Evolutionary conservation across 177 flowering plant species (phyloP), one percentile per base, ranked within the genome.

Genomic region (Vitis hybrid): DNA sequence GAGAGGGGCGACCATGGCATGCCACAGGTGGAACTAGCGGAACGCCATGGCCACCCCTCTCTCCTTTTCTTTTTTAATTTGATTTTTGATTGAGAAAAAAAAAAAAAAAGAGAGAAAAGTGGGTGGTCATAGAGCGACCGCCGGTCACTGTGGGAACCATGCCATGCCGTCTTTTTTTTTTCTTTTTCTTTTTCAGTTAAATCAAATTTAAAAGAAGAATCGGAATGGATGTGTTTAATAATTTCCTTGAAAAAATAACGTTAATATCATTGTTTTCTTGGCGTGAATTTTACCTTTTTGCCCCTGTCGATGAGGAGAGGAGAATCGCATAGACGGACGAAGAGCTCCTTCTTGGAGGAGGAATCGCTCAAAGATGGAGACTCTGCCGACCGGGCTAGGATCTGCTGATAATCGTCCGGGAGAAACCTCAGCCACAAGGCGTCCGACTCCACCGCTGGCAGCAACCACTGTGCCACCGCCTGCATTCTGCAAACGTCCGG

Each of bases 221-320:
- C 2, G 26, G 26, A 22, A 34, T 5, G 45, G 45, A 7, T 39
- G 8, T 5, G 45, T 5, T 39, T 39, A 39, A 39, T 39, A 7
- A 6, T 39, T 39, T 5, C 1, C 45, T 39, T 39, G 45, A 39
- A 39, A 54, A 63, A 34, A 31, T 18, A 10, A 39, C 11, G 10
- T 5, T 10, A 64, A 13, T 50, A 64, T 10, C 16, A 5, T n/a
- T n/a, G 16, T 53, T 13, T 53, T 12, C 57, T 22, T 61, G 13
- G 3, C 2, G 1, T 6, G 16, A 7, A 66, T 48, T 2, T 55
- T 65, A 78, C 81, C 81, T 50, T 75, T 5, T 39, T 61, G 18
- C 71, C 76, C 10, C 12, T 71, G 62, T 75, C 78, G 68, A 74
- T 61, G 61, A 75, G 68, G 56, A 78, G 16, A 2, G 78, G 78